Base-by-base conservation (phyloP, 305 asterid genomes). In the Withania somnifera region DNA sequence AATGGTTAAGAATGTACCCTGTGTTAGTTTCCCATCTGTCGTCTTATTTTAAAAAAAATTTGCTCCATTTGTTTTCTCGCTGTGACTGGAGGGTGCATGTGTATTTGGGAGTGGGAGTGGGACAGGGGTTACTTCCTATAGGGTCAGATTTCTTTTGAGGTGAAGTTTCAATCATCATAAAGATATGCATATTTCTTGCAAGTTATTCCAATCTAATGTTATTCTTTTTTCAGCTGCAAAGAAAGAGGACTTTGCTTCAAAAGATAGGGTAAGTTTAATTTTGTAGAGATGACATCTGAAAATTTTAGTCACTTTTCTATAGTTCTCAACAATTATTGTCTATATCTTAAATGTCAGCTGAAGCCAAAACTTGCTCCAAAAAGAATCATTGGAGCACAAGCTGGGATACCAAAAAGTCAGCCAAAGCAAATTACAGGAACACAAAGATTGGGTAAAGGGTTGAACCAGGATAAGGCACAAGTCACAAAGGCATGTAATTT, bases 381-480 rank as follows among this genome's bases (percentile, higher is more conserved):
- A 91, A 90, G 88, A 86, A 82, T 83, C 47, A 83, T 73, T 85
- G 84, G 84, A 87, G 79, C 81, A 80, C 92, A 83, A 82, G 67
- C 91, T 73, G 86, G 87, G 78, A 63, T 81, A 75, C 71, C 90
- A 73, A 95, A 88, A 87, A 63, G 87, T 83, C 95, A 85, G 79
- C 88, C 91, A 82, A 91, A 90, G 58, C 93, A 88, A 84, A 87
- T 84, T 86, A 83, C 76, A 15, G 88, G 83, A 86, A 87, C 81
- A 85, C 89, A 86, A 81, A 92, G 90, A 85, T 73, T 90, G 22
- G 89, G 86, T 82, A 91, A 84, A 84, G 77, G 86, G 51, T 78
- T 82, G 80, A 91, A 92, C 88, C 92, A 78, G 81, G 95, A 87
- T 81, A 86, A 57, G 81, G 77, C 93, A 86, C 91, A 88, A 89